A percentile compares a stretch with the other conserved stretches of the same genome.
Evolutionary conservation across 2,329 filamentous ascomycete genomes (phyloP).

Genomic region (Hymenoscyphus occultus): DNA sequence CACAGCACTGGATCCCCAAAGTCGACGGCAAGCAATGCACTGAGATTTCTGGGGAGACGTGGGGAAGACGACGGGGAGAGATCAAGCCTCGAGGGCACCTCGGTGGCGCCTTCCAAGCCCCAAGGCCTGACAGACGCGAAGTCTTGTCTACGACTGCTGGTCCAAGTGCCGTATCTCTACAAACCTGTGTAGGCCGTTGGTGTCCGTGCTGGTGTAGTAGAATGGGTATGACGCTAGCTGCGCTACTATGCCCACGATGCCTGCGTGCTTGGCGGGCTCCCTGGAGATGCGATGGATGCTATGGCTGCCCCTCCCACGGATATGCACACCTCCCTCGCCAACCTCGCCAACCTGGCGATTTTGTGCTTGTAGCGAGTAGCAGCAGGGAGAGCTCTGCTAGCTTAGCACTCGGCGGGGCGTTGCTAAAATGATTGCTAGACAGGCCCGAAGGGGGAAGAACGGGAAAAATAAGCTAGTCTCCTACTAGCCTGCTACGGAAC

Average conservation of each 20-base stretch:
- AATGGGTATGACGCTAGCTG: background rate
- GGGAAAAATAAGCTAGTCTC: constrained; percentile 1
- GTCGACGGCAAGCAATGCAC: background rate
- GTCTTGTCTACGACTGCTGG: background rate
- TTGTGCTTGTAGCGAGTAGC: background rate
- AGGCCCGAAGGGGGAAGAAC: background rate
- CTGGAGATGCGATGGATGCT: no score
- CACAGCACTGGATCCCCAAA: no score
- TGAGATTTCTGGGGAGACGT: background rate
- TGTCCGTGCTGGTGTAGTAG: background rate
- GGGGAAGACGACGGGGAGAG: background rate
- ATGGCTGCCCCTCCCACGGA: no score
- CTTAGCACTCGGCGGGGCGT: background rate
- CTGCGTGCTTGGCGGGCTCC: no score
- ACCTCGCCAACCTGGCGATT: background rate
- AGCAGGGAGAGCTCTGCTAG: background rate
- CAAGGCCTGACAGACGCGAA: background rate
- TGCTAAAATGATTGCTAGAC: background rate
- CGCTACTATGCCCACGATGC: background rate
- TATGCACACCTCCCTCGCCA: background rate
- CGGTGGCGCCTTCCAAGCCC: background rate
- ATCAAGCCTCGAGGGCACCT: background rate
- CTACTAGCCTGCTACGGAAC: background rate
- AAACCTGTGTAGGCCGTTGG: background rate
- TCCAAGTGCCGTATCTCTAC: background rate